Evolutionary conservation across 139 green algal genomes (phyloP).

Genomic region (Tetradesmus lagerheimii): DNA sequence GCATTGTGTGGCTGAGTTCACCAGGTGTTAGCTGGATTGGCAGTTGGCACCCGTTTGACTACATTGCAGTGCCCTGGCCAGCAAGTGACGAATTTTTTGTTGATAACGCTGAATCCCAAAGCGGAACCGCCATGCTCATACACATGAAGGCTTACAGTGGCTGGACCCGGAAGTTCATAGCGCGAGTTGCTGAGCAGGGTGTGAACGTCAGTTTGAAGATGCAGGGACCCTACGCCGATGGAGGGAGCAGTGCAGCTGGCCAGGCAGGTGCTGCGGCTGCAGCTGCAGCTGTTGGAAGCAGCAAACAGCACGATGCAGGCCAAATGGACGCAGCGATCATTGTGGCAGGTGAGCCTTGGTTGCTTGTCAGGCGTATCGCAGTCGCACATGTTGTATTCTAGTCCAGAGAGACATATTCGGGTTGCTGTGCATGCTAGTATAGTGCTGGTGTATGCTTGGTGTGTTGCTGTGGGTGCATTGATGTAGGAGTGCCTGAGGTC

Average conservation of each 20-base stretch:
- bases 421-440: too few species aligned
- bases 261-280: not conserved
- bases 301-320: not conserved
- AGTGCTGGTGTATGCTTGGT: not conserved
- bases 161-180: constrained; percentile 16
- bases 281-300: not conserved
- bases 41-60: constrained; percentile 18
- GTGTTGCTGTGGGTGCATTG: not conserved
- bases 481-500: not conserved
- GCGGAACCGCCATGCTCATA: not conserved
- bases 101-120: not conserved
- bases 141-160: constrained; percentile 28
- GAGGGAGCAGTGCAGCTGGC: not conserved
- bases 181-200: not conserved
- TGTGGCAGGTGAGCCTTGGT: not conserved
- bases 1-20: constrained; percentile 13
- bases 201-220: not conserved
- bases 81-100: not conserved
- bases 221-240: constrained; percentile 8
- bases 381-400: too few species aligned
- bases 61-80: constrained; percentile 24
- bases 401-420: too few species aligned
- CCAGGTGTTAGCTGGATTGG: not conserved
- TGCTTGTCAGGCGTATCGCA: too few species aligned
- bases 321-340: not conserved